A percentile compares a stretch with the other conserved stretches of the same genome.
phyloP scores from a whole-genome alignment of 495 filamentous ascomycete species.

The Penicillium turbatum region DNA sequence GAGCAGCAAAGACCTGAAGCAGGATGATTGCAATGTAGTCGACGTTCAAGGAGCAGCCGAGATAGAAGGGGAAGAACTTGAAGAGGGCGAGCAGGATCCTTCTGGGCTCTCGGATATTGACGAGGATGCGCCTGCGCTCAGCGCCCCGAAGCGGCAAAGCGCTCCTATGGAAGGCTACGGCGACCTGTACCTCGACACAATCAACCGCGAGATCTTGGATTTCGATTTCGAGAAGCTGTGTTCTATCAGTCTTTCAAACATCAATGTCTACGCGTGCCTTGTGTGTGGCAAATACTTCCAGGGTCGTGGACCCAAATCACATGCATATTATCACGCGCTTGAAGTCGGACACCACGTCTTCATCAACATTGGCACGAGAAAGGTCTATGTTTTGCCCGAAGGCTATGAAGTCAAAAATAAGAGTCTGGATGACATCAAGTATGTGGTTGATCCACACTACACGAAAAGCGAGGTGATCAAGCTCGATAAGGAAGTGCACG shows the following conservation, averaged over 20 bases:
- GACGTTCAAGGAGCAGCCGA: constrained; percentile 37
- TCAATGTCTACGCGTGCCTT: constrained; percentile 97
- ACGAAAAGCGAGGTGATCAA: constrained; percentile 70
- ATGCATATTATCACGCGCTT: constrained; percentile 96
- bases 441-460: constrained; percentile 90
- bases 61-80: constrained; percentile 36
- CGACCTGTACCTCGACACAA: constrained; percentile 96
- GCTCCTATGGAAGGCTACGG: constrained; percentile 84
- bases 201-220: constrained; percentile 80
- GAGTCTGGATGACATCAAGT: constrained; percentile 97
- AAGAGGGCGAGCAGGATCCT: constrained; percentile 35
- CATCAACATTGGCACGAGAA: constrained; percentile 94
- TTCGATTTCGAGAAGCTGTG: constrained; percentile 99
- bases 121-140: constrained; percentile 40
- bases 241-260: constrained; percentile 91
- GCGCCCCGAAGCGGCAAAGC: constrained; percentile 55
- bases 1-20: constrained; percentile 28
- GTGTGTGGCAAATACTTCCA: constrained; percentile 98
- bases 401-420: constrained; percentile 96
- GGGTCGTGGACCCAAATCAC: constrained; percentile 85
- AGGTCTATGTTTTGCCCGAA: constrained; percentile 92
- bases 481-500: constrained; percentile 72
- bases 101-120: constrained; percentile 32
- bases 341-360: constrained; percentile 95
- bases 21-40: constrained; percentile 38